Evolutionary conservation across 192 early-diverging fungal genomes (phyloP), one percentile per base, ranked within the genome.

Genomic region (Coemansia sp.): DNA sequence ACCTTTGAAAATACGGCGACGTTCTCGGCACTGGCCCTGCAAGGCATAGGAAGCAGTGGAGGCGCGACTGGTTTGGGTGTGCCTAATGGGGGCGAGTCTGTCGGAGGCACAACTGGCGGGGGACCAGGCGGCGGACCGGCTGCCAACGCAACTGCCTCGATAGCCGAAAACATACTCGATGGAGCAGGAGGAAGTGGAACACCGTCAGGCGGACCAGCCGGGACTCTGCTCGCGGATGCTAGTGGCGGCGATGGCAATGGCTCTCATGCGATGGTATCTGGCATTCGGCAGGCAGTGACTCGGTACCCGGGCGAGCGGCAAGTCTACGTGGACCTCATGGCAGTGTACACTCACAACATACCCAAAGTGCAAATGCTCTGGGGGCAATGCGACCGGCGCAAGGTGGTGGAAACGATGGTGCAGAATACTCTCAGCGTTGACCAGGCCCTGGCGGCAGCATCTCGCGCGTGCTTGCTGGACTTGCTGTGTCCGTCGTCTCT

Each of bases 371-470:
- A 71, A 40, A 22, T 64, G 27, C 67, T 85, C 38, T 85, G 78
- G 38, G 85, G 89, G 9, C 89, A 90, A 33, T 77, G 93, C 0
- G 75, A 85, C 0, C 74, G 90, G 15, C 70, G 79, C 20, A 87
- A 86, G 47, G 62, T 97, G 2, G 85, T 97, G 0, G 96, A 97
- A 40, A 91, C 94, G 68, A 72, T 99, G 24, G 85, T 90, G 18
- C 83, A 91, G 31, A 98, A 93, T 63, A 87, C 91, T 0, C 82
- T 94, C 3, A 96, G 97, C 79, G 86, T 89, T n/a, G 96, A 99
- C 78, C 90, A 92, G 40, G 86, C 89, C 29, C 83, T 99, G 4
- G 89, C 92, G 5, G 85, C 82, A 0, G 87, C 90, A 4, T 85
- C 83, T 5, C 74, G 83, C 9, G 70, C 70, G 15, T 70, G 72